These are phyloP conservation scores for Ichthyophthirius multifiliis DNA, from an alignment of 169 alveolate species.

Conservation along the genomic window DNA sequence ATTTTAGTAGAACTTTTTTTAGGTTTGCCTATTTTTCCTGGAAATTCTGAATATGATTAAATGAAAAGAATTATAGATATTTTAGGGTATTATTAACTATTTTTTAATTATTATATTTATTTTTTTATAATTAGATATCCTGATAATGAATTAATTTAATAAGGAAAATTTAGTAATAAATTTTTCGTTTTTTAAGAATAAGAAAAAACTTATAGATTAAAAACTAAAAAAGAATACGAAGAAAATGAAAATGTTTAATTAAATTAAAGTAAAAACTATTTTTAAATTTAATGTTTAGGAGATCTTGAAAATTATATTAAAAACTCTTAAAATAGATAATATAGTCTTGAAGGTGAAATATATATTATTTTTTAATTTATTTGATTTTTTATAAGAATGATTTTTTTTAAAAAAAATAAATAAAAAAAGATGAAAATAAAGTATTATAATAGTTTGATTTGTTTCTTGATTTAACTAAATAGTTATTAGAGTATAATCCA, in stretches of 20 bases:
- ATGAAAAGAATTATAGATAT: constrained; percentile 8
- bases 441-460: background rate
- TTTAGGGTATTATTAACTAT: background rate
- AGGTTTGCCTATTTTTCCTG: background rate
- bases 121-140: background rate
- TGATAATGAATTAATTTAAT: background rate
- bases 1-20: constrained; percentile 53
- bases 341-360: background rate
- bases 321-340: background rate
- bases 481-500: constrained; percentile 19
- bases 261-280: background rate
- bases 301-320: constrained; percentile 5
- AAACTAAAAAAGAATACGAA: constrained; percentile 2
- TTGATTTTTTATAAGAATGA: background rate
- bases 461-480: background rate
- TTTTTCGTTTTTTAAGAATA: background rate
- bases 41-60: constrained; percentile 25
- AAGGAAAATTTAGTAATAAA: background rate
- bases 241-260: background rate
- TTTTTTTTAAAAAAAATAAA: background rate
- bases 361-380: background rate
- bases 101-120: background rate
- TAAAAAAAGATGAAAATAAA: background rate
- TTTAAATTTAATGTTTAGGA: background rate
- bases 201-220: background rate